A percentile compares a stretch with the other conserved stretches of the same genome.
These are phyloP conservation scores for Mucor plumbeus DNA, from an alignment of 371 early-diverging fungal genomes.

Conservation along the genomic window DNA sequence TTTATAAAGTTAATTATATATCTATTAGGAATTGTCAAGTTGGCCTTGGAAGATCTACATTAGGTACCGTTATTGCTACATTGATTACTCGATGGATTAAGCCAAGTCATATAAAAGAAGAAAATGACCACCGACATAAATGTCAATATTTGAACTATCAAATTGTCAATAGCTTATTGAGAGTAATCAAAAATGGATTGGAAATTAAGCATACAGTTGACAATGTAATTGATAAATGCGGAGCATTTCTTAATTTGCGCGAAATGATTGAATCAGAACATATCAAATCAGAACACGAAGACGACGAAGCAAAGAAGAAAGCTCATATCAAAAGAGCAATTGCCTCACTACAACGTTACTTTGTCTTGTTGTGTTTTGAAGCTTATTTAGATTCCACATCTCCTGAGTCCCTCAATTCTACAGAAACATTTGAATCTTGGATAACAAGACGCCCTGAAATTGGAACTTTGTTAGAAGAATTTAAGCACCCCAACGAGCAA, in stretches of 20 bases:
- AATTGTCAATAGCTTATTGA: conserved; percentile 57
- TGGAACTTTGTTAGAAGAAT: conserved; percentile 46
- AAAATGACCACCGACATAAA: conserved; percentile 15
- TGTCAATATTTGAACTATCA: conserved; percentile 46
- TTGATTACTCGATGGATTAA: conserved; percentile 48
- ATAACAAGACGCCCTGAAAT: conserved; percentile 57
- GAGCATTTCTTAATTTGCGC: conserved; percentile 45
- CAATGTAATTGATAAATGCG: conserved; percentile 56
- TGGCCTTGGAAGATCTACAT: conserved; percentile 62
- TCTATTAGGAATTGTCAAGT: conserved; percentile 61
- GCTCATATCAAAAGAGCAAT: conserved; percentile 29
- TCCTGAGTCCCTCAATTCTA: conserved; percentile 18
- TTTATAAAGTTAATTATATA: background rate
- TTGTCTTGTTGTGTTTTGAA: conserved; percentile 59
- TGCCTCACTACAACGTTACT: conserved; percentile 55
- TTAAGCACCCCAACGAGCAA: conserved; percentile 27
- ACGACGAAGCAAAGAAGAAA: conserved; percentile 15
- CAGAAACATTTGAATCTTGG: conserved; percentile 53
- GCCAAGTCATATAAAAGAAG: background rate
- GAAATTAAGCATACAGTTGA: conserved; percentile 61
- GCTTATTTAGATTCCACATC: conserved; percentile 36
- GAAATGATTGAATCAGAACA: conserved; percentile 56
- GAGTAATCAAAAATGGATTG: conserved; percentile 61
- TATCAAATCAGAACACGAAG: conserved; percentile 39
- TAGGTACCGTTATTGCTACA: conserved; percentile 44